Percentiles rank a stretch among this genome's conserved stretches.
These are phyloP conservation scores for Podospora fimiseda DNA, from an alignment of 495 filamentous ascomycete species.

Conservation along the genomic window DNA sequence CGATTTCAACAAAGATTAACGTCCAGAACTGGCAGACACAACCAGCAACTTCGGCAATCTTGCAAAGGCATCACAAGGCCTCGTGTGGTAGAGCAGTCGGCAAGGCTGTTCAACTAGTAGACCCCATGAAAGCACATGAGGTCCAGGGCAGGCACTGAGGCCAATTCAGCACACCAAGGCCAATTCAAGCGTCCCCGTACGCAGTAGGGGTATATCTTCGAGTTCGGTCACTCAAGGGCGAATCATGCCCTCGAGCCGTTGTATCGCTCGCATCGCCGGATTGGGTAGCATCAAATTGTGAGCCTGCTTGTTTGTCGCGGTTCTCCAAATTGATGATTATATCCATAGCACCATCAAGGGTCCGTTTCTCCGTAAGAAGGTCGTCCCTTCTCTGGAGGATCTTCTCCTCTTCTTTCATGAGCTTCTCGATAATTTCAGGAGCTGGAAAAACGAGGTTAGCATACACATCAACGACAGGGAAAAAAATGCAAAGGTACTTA, in stretches of 20 bases:
- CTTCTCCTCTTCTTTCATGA: constrained; percentile 42
- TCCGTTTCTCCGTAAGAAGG: constrained; percentile 33
- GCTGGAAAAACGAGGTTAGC: constrained; percentile 11
- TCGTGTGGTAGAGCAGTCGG: too few relatives aligned
- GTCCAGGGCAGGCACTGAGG: too few relatives aligned
- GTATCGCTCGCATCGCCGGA: neutral
- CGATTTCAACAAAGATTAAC: neutral
- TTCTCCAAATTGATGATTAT: constrained; percentile 34
- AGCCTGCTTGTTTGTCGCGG: constrained; percentile 7
- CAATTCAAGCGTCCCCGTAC: constrained; percentile 9
- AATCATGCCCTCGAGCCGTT: neutral
- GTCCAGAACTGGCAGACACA: neutral
- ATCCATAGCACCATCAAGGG: constrained; percentile 34
- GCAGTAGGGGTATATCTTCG: constrained; percentile 6
- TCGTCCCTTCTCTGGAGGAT: constrained; percentile 28
- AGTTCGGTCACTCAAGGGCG: neutral
- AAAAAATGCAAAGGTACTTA: constrained; percentile 8
- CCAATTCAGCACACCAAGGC: neutral
- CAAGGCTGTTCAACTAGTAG: too few relatives aligned
- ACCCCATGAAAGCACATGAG: too few relatives aligned
- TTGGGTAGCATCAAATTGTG: constrained; percentile 4
- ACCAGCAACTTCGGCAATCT: neutral
- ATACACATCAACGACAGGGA: neutral
- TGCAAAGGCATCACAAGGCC: neutral
- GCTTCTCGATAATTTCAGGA: constrained; percentile 24